Percentiles rank a stretch among this genome's conserved stretches.
These are phyloP conservation scores for Citrus cavaleriei DNA, from an alignment of 345 rosid genomes.

Conservation along the genomic window DNA sequence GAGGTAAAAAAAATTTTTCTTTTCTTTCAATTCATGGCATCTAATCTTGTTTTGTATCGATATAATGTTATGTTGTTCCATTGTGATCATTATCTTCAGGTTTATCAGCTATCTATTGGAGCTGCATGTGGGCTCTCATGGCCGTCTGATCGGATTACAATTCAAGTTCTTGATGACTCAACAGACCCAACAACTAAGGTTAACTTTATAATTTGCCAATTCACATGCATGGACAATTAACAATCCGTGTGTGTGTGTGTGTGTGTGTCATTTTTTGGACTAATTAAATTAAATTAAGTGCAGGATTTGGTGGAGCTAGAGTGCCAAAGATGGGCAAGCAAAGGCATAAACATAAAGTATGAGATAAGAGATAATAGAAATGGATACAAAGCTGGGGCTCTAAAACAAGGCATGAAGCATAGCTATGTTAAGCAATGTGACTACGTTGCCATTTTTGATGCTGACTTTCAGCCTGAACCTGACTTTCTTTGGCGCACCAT, in stretches of 20 bases:
- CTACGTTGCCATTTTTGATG: conserved; percentile 78
- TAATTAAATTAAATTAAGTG: neutral
- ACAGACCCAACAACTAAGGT: conserved; percentile 59
- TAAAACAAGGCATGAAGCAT: conserved; percentile 75
- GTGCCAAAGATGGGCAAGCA: conserved; percentile 68
- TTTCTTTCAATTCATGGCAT: too few relatives aligned
- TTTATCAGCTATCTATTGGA: conserved; percentile 71
- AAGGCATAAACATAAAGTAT: conserved; percentile 65
- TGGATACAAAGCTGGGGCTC: conserved; percentile 82
- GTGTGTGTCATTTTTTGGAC: neutral
- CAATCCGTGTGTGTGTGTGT: too few relatives aligned
- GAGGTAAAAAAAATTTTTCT: conserved; percentile 29
- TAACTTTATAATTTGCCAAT: too few relatives aligned
- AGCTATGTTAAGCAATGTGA: conserved; percentile 74
- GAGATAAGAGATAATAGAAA: conserved; percentile 66
- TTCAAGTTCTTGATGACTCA: conserved; percentile 91
- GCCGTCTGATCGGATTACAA: conserved; percentile 76
- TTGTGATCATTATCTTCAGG: conserved; percentile 28
- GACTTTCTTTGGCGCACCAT: conserved; percentile 72
- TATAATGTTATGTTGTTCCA: too few relatives aligned
- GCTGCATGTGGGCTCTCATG: conserved; percentile 90
- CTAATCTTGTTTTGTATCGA: too few relatives aligned
- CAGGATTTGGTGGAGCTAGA: conserved; percentile 69
- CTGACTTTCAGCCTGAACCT: conserved; percentile 85
- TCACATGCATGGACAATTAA: too few relatives aligned